These are phyloP conservation scores for Ogataea thermomethanolica DNA, from an alignment of 805 yeast genomes.

Conservation along the genomic window DNA sequence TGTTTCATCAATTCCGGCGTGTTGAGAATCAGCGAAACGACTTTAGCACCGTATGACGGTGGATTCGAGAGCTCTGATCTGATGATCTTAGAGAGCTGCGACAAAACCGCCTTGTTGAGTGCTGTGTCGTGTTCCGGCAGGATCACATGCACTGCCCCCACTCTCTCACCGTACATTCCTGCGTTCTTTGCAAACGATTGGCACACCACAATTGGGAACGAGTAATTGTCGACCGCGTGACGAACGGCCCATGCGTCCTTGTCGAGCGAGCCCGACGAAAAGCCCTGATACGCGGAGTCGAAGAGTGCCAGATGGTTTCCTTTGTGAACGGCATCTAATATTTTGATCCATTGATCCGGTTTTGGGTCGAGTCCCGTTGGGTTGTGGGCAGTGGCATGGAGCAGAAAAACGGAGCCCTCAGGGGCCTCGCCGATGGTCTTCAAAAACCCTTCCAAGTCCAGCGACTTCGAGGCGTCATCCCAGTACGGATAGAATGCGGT, in stretches of 20 bases:
- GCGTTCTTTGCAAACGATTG: conserved; percentile 96
- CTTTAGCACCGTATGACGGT: conserved; percentile 93
- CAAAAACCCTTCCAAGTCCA: conserved; percentile 70
- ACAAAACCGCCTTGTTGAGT: conserved; percentile 54
- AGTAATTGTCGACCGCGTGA: conserved; percentile 50
- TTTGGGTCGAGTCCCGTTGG: conserved; percentile 97
- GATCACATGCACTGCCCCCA: conserved; percentile 85
- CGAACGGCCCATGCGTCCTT: conserved; percentile 83
- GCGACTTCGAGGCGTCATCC: conserved; percentile 64
- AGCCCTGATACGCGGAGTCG: conserved; percentile 97
- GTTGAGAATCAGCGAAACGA: conserved; percentile 72
- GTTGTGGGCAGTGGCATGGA: conserved; percentile 97
- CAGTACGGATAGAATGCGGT: conserved; percentile 82
- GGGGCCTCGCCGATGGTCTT: conserved; percentile 62
- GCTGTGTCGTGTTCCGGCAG: conserved; percentile 41
- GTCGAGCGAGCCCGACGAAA: conserved; percentile 83
- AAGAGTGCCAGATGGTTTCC: conserved; percentile 75
- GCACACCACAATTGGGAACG: conserved; percentile 68
- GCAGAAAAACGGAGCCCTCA: conserved; percentile 70
- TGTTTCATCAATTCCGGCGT: conserved; percentile 64
- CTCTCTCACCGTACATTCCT: conserved; percentile 97
- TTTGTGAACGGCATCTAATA: conserved; percentile 57
- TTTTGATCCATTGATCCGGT: conserved; percentile 70
- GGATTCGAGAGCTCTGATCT: conserved; percentile 91
- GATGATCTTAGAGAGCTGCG: conserved; percentile 73